Evolutionary conservation across 768 basidiomycete genomes (phyloP), one percentile per base, ranked within the genome.

Genomic region (Leccinum broughii): DNA sequence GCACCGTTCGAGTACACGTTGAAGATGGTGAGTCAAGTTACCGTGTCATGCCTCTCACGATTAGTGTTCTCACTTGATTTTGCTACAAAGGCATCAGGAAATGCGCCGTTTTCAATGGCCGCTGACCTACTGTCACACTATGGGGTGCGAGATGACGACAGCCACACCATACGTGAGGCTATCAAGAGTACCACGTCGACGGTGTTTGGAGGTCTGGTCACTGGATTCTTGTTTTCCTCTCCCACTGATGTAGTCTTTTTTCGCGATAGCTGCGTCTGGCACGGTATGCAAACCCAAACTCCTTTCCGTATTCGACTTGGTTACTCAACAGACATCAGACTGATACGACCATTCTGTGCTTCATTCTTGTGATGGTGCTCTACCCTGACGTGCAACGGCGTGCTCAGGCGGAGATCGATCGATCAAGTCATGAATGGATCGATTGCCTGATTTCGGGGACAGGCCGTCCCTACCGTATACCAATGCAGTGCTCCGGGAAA

Each of bases 401-500:
- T 22, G 70, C 69, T 2, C 71, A 70, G 28, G 63, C 58, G 1
- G 70, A 76, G 35, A 61, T 76, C 3, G 73, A 74, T 54, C 4
- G 24, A 24, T 24, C 24, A 37, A 2, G 66, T 72, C 13, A 24
- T 70, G 66, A 15, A 58, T 51, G 22, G 64, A 64, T 26, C 55
- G 67, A 14, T 48, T 73, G 4, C 74, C 73, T 9, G 64, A 61
- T 20, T 71, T 69, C 20, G 58, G 60, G 3, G 72, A 75, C 44
- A 58, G 58, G 37, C 46, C 61, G 6, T 62, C 52, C 15, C 63
- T 75, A 30, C 72, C 73, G 7, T 74, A 70, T 55, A 24, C 71
- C 5, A 63, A 70, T 5, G 68, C 70, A 0, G 30, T 74, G 14
- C 58, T 67, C 24, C 67, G 64, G 37, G 73, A 74, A 53, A 11